Conservation (phyloP, 495 filamentous ascomycete genomes). For the Penicillium angulare region DNA sequence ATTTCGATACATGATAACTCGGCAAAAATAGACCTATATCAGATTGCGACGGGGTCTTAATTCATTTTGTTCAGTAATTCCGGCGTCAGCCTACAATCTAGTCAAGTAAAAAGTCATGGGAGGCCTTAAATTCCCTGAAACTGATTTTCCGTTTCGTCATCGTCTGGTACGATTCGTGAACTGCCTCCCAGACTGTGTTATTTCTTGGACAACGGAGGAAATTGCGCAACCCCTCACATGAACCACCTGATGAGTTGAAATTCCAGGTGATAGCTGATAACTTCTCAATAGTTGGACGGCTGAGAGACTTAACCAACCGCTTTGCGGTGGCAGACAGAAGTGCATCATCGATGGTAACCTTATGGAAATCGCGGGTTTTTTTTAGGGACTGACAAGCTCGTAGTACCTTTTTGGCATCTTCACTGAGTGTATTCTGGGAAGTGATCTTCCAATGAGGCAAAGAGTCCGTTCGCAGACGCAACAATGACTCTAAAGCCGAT, state of each 20-base stretch:
- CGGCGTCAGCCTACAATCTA: no score
- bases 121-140: neutral
- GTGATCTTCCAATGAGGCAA: neutral
- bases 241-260: neutral
- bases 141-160: neutral
- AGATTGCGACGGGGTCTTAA: no score
- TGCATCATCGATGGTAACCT: neutral
- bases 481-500: neutral
- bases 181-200: neutral
- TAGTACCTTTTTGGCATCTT: neutral
- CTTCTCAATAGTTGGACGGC: neutral
- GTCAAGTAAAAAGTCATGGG: slow-evolving; percentile 1
- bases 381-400: neutral
- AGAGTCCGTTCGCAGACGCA: neutral
- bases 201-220: neutral
- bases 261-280: neutral
- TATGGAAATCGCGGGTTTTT: neutral
- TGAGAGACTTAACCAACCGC: neutral
- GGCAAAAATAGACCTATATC: no score
- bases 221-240: neutral
- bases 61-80: no score
- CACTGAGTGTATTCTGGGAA: neutral
- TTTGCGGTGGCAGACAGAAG: neutral
- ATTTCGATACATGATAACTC: no score
- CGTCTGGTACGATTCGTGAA: neutral